Evolutionary conservation across 371 early-diverging fungal genomes (phyloP), one percentile per base, ranked within the genome.

Genomic region (Conidiobolus incongruus): DNA sequence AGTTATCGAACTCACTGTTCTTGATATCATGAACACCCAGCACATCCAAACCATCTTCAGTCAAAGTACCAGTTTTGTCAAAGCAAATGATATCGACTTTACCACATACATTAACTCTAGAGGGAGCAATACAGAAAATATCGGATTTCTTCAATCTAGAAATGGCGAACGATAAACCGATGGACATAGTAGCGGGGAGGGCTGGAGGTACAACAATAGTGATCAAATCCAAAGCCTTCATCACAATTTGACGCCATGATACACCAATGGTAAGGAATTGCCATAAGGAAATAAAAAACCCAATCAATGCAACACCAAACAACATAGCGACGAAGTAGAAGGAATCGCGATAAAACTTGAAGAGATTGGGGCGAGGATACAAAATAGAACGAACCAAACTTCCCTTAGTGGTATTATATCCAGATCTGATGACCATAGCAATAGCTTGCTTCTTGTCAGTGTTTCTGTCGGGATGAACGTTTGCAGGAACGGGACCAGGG

Each of bases 51-150:
- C 95, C 97, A 51, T 97, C 96, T 53, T 95, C 90, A 1, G 99
- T 99, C 37, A 99, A 57, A 4, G 99, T 99, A 1, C 99, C 99
- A 4, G 99, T 99, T 60, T 99, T 99, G 65, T 99, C 99, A 68
- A 99, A 99, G 49, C 91, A 82, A 68, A 92, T 87, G 29, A 89
- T 75, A 50, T 96, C 82, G 35, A 98, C 62, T 49, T 88, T 88
- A 31, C 99, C 99, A 30, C 93, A 79, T n/a, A 94, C 75, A 54
- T 94, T 95, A 35, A 99, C 92, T 13, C 91, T 66, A 5, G 90
- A 77, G 1, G 93, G 90, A 34, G 82, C 77, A 42, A 84, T 96
- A 56, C 98, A 97, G 59, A 75, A 88, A 40, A 99, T 93, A 19
- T 75, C 70, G 15, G 62, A 48, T 38, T 71, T 68, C 41, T 76